phyloP scores from a whole-genome alignment of 495 filamentous ascomycete genomes.

The Penicillium alfredii region DNA sequence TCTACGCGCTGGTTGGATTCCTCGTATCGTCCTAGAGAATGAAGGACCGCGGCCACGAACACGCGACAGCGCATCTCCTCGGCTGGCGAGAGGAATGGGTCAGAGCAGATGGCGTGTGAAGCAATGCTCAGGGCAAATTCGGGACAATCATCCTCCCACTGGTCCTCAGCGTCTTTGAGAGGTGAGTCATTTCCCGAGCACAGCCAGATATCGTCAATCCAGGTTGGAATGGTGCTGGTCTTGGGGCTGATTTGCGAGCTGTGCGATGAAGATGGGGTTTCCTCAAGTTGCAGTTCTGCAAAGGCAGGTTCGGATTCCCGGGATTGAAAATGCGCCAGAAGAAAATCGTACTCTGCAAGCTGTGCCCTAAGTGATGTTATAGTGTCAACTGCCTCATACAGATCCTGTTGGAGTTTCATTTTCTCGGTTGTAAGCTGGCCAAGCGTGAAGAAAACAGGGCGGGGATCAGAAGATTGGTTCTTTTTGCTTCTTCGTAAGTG shows the following conservation, averaged over 20 bases:
- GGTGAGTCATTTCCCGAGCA: slow-evolving; percentile 2
- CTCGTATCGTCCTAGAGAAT: slow-evolving; percentile 5
- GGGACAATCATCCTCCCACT: slow-evolving; percentile 11
- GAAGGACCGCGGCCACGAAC: slow-evolving; percentile 12
- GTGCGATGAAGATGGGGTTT: neutral
- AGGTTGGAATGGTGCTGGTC: neutral
- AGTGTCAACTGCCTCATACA: slow-evolving; percentile 4
- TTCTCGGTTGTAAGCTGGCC: slow-evolving; percentile 2
- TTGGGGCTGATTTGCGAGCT: neutral
- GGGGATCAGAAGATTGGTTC: neutral
- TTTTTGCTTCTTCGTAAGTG: neutral
- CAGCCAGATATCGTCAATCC: slow-evolving; percentile 18
- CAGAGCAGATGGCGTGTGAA: slow-evolving; percentile 1
- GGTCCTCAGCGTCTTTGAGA: slow-evolving; percentile 9
- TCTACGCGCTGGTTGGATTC: slow-evolving; percentile 9
- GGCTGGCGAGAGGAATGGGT: slow-evolving; percentile 2
- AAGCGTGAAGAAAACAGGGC: neutral
- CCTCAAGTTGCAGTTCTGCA: neutral
- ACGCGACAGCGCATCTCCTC: slow-evolving; percentile 11
- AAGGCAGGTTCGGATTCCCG: neutral
- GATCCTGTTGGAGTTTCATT: slow-evolving; percentile 3
- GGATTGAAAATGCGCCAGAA: slow-evolving; percentile 11
- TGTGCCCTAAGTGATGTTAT: slow-evolving; percentile 4
- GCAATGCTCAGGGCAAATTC: slow-evolving; percentile 7
- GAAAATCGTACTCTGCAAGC: slow-evolving; percentile 16